phyloP scores from a whole-genome alignment of 768 basidiomycete species.

The Trametes cubensis region DNA sequence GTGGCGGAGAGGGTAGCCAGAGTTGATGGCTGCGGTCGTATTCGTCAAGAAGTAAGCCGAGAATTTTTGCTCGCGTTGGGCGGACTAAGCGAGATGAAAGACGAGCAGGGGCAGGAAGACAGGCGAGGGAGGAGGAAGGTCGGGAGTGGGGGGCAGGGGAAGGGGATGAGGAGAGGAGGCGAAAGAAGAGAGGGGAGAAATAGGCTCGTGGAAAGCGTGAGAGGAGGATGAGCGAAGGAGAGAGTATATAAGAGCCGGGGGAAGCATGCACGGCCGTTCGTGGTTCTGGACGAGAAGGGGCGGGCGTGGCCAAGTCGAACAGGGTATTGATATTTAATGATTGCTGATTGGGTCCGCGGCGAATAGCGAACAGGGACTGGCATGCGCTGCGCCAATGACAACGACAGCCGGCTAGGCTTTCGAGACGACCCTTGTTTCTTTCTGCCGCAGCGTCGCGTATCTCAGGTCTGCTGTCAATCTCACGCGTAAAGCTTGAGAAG shows the following conservation, averaged over 20 bases:
- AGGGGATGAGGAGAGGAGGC: neutral
- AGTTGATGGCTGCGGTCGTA: neutral
- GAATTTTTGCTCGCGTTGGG: neutral
- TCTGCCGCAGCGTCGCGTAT: no score
- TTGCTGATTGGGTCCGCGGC: conserved; percentile 4
- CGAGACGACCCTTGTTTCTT: no score
- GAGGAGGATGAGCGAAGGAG: conserved; percentile 4
- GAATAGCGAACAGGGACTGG: neutral
- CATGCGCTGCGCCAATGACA: neutral
- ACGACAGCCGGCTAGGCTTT: no score
- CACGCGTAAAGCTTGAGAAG: no score
- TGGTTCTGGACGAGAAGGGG: conserved; percentile 11
- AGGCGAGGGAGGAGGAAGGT: neutral
- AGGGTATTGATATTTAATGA: no score
- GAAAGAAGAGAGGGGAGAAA: conserved; percentile 4
- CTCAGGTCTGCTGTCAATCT: no score
- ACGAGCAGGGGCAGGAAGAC: neutral
- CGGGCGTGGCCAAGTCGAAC: neutral
- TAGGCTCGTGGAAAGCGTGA: conserved; percentile 8
- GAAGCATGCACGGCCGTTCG: conserved; percentile 10
- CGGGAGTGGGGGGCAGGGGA: neutral
- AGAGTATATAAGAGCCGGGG: conserved; percentile 10
- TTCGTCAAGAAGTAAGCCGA: neutral
- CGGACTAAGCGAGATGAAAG: neutral
- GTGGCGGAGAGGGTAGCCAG: neutral